These are phyloP conservation scores for Aspergillus novofumigatus DNA, from an alignment of 2,329 filamentous ascomycete genomes.

Conservation along the genomic window DNA sequence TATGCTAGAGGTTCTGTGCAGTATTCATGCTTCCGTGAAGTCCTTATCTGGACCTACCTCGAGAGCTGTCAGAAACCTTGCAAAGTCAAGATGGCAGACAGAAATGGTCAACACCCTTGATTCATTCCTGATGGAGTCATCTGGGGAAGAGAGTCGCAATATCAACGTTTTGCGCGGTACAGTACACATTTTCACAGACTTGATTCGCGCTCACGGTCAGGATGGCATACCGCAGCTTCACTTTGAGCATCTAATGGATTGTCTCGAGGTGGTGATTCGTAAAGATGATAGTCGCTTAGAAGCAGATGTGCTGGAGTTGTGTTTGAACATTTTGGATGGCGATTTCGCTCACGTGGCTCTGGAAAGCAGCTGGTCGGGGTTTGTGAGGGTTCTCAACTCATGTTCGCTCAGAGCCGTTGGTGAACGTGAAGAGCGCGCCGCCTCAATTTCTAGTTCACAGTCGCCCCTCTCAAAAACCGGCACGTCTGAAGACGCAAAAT, in stretches of 20 bases:
- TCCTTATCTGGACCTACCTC: constrained; percentile 41
- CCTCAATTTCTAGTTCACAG: constrained; percentile 20
- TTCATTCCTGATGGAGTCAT: constrained; percentile 32
- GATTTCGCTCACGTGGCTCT: constrained; percentile 31
- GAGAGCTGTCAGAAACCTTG: constrained; percentile 39
- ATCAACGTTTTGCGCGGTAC: constrained; percentile 39
- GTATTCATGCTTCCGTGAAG: constrained; percentile 43
- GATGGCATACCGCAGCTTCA: constrained; percentile 35
- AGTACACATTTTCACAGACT: constrained; percentile 39
- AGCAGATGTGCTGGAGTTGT: constrained; percentile 39
- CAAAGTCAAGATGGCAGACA: constrained; percentile 35
- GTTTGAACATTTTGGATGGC: constrained; percentile 37
- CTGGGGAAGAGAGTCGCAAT: constrained; percentile 33
- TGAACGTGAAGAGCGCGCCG: constrained; percentile 20
- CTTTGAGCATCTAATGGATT: constrained; percentile 35
- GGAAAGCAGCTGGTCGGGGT: constrained; percentile 29
- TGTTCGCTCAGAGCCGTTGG: constrained; percentile 33
- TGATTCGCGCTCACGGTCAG: constrained; percentile 38
- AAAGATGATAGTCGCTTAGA: constrained; percentile 38
- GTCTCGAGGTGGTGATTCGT: constrained; percentile 29
- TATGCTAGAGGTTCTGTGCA: constrained; percentile 41
- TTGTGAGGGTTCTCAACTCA: constrained; percentile 29
- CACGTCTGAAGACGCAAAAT: constrained; percentile 32
- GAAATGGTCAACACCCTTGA: constrained; percentile 38
- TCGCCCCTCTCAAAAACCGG: constrained; percentile 22